Base-by-base conservation (phyloP, 768 basidiomycete genomes). In the Naematelia encephala region DNA sequence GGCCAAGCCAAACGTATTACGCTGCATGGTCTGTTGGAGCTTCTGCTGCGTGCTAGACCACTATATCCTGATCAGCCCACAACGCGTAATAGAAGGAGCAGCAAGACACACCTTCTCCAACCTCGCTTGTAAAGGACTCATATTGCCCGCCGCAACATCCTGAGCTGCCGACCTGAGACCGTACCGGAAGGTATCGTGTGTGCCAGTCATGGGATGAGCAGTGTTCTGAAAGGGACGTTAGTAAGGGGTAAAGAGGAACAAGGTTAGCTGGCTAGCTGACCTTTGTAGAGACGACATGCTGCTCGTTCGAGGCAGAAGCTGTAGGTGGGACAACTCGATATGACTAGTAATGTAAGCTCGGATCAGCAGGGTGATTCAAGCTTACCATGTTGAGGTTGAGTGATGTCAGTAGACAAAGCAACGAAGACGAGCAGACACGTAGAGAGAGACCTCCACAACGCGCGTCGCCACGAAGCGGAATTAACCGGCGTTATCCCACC, bases 1-100 rank as follows among this genome's bases (percentile, higher is more conserved):
- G 73, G 91, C 90, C 67, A 97, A 76, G 30, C 96, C 96, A 70
- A 87, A 87, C 28, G 87, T 74, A 76, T 90, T 86, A 46, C 93
- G 85, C 73, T 91, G 84, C 78, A 94, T 80, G 49, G 85, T 91
- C 58, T 97, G 81, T 74, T 87, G 87, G 51, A 92, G 74, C 76
- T 87, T 88, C 76, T 91, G 88, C 76, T 96, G 92, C 5, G 93
- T 91, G 64, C 85, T 86, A 53, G 92, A 87, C 96, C 96, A 98
- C 94, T 98, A 63, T 23, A 29, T 4, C 14, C 43, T 62, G 49
- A 61, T 59, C 59, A 49, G 13, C 11, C 4, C 11, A 48, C n/a
- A 34, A 28, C 23, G 1, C 25, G 16, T 48, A 52, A 47, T 21
- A 48, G 30, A 25, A 3, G 19, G 3, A 43, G 26, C 30, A 21